Conservation (phyloP, 805 yeast genomes). For the Nakazawaea holstii region DNA sequence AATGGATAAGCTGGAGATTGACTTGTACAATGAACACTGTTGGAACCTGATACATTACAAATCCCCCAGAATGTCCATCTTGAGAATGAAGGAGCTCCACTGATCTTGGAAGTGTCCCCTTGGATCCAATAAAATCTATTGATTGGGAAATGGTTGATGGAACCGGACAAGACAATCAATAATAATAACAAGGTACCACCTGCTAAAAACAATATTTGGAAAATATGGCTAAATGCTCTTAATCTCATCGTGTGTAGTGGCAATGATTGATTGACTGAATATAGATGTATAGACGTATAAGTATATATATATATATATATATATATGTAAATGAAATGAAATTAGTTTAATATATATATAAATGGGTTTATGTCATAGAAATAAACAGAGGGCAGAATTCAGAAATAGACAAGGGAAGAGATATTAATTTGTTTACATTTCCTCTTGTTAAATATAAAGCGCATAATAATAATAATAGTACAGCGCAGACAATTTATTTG, state of each 20-base stretch:
- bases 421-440: no score
- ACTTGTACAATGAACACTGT: slow-evolving; percentile 29
- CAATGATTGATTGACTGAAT: not conserved
- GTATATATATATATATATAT: not conserved
- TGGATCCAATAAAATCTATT: slow-evolving; percentile 64
- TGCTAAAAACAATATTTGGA: slow-evolving; percentile 40
- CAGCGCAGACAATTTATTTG: no score
- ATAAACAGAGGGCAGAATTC: no score
- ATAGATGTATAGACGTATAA: no score
- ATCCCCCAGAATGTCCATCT: slow-evolving; percentile 87
- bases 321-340: slow-evolving; percentile 13
- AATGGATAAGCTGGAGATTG: slow-evolving; percentile 67
- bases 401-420: no score
- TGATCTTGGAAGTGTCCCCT: slow-evolving; percentile 57
- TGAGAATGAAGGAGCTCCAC: slow-evolving; percentile 42
- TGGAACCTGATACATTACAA: slow-evolving; percentile 33
- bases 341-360: no score
- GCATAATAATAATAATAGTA: no score
- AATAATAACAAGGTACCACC: slow-evolving; percentile 45
- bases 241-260: not conserved
- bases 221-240: slow-evolving; percentile 33
- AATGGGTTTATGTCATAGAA: no score
- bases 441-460: no score
- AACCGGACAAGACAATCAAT: slow-evolving; percentile 60
- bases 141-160: slow-evolving; percentile 53